Evolutionary conservation across 768 basidiomycete genomes (phyloP), one percentile per base, ranked within the genome.

Genomic region (Lepiota venenata): DNA sequence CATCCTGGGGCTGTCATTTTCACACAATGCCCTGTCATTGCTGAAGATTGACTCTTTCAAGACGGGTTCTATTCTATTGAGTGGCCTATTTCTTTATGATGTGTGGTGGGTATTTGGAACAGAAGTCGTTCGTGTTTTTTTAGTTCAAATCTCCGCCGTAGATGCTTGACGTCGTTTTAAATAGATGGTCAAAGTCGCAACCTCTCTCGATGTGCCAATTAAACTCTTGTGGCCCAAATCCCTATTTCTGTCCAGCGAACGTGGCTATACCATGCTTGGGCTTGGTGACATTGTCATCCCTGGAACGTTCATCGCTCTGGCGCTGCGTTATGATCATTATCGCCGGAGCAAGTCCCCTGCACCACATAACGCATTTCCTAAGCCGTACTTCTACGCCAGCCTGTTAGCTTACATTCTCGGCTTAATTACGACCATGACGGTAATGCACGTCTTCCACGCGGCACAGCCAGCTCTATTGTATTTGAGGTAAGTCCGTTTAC

Each of bases 91-190:
- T 71, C 43, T 97, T 39, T 98, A 98, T 65, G 96, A 98, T 66
- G 82, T 97, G 38, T 96, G 87, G 81, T 97, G 91, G 91, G 93
- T 95, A 2, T 95, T 94, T 66, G 90, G 89, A 16, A 89, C 88
- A 0, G 80, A 85, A 63, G 90, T 93, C 69, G 90, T 90, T 67
- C 66, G 88, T 74, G 44, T 5, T 12, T 39, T n/a, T 8, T 37
- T 2, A 35, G n/a, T 37, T 48, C 39, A 18, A 25, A 25, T 55
- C 27, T 48, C 40, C 29, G 12, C 29, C 20, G 20, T 27, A 20
- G 39, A 5, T n/a, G 8, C 18, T 41, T 55, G 16, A 47, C 18
- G 15, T 15, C 9, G 21, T 47, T 18, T n/a, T 50, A 56, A 56
- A 38, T 61, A 93, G 90, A 98, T 98, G 95, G 85, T 96, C 20